A percentile compares a stretch with the other conserved stretches of the same genome.
Evolutionary conservation across 176 grass and related monocot species (phyloP).

Genomic region (Musa beccarii): DNA sequence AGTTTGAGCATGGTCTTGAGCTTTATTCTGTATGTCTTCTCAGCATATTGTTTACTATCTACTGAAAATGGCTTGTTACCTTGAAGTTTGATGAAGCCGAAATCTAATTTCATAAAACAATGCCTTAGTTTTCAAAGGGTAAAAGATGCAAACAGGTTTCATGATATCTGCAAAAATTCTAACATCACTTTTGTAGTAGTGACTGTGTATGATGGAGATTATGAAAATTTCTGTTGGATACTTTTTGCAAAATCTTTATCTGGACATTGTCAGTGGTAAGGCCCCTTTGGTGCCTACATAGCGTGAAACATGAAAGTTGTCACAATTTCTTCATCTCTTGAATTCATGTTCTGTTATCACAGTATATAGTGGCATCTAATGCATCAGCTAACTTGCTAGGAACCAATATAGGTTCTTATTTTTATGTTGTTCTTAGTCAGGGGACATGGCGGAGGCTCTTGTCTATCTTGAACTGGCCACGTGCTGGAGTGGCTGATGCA

Average conservation of each 20-base stretch:
- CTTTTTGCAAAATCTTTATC: not conserved
- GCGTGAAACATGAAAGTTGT: not conserved
- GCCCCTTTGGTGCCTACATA: too few relatives aligned
- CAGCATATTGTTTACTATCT: too few relatives aligned
- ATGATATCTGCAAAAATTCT: not conserved
- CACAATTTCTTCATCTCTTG: not conserved
- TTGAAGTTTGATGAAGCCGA: too few relatives aligned
- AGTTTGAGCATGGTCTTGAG: slow-evolving; percentile 56
- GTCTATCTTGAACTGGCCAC: slow-evolving; percentile 55
- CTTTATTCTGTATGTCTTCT: slow-evolving; percentile 47
- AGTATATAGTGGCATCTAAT: not conserved
- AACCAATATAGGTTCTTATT: not conserved
- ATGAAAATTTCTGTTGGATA: not conserved
- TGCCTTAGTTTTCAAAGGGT: too few relatives aligned
- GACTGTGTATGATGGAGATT: not conserved
- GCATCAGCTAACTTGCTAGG: not conserved
- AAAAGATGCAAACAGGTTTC: too few relatives aligned
- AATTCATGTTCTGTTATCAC: not conserved
- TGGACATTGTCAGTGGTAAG: not conserved
- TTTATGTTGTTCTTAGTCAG: slow-evolving; percentile 30
- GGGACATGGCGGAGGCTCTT: slow-evolving; percentile 44
- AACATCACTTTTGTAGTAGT: not conserved
- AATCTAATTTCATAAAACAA: too few relatives aligned
- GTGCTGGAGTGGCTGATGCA: slow-evolving; percentile 43
- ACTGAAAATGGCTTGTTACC: too few relatives aligned